phyloP scores from a whole-genome alignment of 768 basidiomycete genomes.

The Tulasnella sp. region DNA sequence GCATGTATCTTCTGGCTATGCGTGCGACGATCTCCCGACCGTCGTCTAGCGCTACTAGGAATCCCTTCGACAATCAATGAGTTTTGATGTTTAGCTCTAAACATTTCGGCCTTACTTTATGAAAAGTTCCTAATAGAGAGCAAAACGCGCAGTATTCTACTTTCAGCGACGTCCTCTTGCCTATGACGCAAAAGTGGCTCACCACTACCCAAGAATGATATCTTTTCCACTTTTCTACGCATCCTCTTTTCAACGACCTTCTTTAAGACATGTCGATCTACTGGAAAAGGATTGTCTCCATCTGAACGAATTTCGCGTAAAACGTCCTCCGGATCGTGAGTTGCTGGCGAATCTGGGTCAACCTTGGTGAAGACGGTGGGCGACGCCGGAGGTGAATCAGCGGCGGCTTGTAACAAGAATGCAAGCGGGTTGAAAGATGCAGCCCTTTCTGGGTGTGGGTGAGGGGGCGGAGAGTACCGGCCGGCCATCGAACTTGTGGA shows the following conservation, averaged over 20 bases:
- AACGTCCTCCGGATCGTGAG: slow-evolving; percentile 15
- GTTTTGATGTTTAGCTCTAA: neutral
- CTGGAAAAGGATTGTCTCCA: slow-evolving; percentile 53
- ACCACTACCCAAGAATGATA: slow-evolving; percentile 67
- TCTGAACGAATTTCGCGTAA: slow-evolving; percentile 29
- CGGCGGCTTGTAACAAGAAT: neutral
- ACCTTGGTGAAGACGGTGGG: slow-evolving; percentile 3
- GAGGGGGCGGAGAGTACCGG: slow-evolving; percentile 10
- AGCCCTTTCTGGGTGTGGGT: slow-evolving; percentile 7
- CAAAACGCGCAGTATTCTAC: neutral
- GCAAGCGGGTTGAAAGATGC: slow-evolving; percentile 10
- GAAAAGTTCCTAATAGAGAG: slow-evolving; percentile 55
- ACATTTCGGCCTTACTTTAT: slow-evolving; percentile 44
- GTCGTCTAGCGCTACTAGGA: slow-evolving; percentile 56
- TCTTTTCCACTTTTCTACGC: slow-evolving; percentile 51
- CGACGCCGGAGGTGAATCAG: slow-evolving; percentile 10
- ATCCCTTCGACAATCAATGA: slow-evolving; percentile 39
- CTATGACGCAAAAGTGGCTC: slow-evolving; percentile 21
- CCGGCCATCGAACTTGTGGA: neutral
- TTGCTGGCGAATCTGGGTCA: slow-evolving; percentile 3
- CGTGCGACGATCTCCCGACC: slow-evolving; percentile 56
- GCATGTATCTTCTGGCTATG: slow-evolving; percentile 77
- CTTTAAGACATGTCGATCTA: slow-evolving; percentile 62
- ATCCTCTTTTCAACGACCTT: slow-evolving; percentile 68
- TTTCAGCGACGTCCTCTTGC: neutral